Percentiles rank a stretch among this genome's conserved stretches.
Conservation (phyloP, 2,329 filamentous ascomycete species). For the Calonectria pteridis region DNA sequence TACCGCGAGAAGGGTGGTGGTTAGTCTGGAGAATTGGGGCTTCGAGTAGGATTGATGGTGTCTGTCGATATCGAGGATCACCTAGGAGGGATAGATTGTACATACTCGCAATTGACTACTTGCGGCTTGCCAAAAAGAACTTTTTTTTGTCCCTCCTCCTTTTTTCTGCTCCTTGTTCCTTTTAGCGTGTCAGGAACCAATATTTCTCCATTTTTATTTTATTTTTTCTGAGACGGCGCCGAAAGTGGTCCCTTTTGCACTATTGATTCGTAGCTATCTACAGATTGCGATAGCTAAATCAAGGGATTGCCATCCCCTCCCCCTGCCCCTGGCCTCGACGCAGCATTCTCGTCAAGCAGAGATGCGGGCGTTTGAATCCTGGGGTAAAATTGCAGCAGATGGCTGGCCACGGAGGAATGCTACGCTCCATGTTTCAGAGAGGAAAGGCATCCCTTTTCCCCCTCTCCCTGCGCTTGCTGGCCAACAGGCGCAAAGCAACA, state of each 20-base stretch:
- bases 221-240: neutral
- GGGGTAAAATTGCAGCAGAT: neutral
- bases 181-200: neutral
- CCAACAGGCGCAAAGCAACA: neutral
- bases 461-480: neutral
- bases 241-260: neutral
- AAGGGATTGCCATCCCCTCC: neutral
- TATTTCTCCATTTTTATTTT: neutral
- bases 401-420: neutral
- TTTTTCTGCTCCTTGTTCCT: neutral
- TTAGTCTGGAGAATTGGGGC: constrained; percentile 44
- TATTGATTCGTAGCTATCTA: neutral
- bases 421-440: neutral
- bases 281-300: neutral
- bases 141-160: neutral
- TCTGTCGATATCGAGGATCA: neutral
- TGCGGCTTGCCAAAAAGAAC: neutral
- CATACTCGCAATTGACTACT: constrained; percentile 11
- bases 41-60: neutral
- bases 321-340: neutral
- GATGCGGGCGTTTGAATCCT: neutral
- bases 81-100: neutral
- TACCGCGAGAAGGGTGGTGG: constrained; percentile 62
- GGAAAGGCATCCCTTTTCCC: neutral
- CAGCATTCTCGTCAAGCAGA: neutral